These are phyloP conservation scores for Nothophaeocryptopus gaeumannii DNA, from an alignment of 2,329 filamentous ascomycete genomes.

Conservation along the genomic window DNA sequence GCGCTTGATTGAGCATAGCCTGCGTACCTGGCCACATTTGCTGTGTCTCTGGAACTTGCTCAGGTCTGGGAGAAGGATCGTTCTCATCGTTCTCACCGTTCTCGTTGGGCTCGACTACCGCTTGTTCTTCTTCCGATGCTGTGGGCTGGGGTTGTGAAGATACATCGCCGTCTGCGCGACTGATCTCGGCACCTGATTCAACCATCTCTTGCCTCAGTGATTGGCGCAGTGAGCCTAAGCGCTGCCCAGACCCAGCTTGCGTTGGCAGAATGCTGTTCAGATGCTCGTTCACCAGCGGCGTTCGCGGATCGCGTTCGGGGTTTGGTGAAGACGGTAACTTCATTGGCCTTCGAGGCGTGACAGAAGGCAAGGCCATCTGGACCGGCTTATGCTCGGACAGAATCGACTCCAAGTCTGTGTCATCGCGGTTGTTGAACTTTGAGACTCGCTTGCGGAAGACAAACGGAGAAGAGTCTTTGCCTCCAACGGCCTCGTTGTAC, in stretches of 20 bases:
- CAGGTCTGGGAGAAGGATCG: background rate
- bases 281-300: slow-evolving; percentile 21
- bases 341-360: slow-evolving; percentile 5
- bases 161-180: slow-evolving; percentile 9
- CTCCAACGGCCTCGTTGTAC: slow-evolving; percentile 12
- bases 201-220: slow-evolving; percentile 27
- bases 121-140: background rate
- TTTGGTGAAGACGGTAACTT: slow-evolving; percentile 6
- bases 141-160: slow-evolving; percentile 18
- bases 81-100: background rate
- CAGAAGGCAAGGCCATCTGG: slow-evolving; percentile 1
- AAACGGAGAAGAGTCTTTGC: slow-evolving; percentile 27
- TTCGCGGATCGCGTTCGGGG: slow-evolving; percentile 6
- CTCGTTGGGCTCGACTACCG: slow-evolving; percentile 1
- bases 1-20: slow-evolving; percentile 29
- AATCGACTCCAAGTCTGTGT: slow-evolving; percentile 1
- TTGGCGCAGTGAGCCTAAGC: slow-evolving; percentile 20
- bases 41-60: background rate
- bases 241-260: slow-evolving; percentile 1
- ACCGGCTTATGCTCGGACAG: background rate
- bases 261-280: slow-evolving; percentile 19
- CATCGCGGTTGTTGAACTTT: slow-evolving; percentile 8
- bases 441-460: slow-evolving; percentile 27
- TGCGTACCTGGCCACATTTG: slow-evolving; percentile 28
- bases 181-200: slow-evolving; percentile 26